A percentile compares a stretch with the other conserved stretches of the same genome.
Conservation (phyloP, 805 yeast species). For the Huiozyma sinensis region DNA sequence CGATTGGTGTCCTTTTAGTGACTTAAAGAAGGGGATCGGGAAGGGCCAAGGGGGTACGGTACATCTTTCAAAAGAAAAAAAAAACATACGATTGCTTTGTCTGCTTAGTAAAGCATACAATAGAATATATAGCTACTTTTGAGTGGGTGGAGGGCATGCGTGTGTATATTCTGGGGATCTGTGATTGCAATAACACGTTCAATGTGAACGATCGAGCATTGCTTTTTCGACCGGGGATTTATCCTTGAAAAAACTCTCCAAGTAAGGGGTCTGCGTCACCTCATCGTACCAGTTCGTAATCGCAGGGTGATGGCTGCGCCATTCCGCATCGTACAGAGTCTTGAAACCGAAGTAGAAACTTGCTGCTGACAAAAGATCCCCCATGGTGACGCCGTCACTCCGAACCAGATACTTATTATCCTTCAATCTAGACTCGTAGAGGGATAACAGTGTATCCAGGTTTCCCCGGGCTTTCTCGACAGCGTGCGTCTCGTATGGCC, state of each 20-base stretch:
- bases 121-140: too few species aligned
- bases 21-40: too few species aligned
- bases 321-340: slow-evolving; percentile 46
- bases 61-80: too few species aligned
- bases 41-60: too few species aligned
- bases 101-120: too few species aligned
- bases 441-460: slow-evolving; percentile 30
- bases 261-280: slow-evolving; percentile 1
- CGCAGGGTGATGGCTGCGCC: slow-evolving; percentile 52
- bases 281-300: slow-evolving; percentile 19
- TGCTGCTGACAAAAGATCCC: slow-evolving; percentile 12
- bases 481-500: slow-evolving; percentile 63
- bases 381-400: slow-evolving; percentile 40
- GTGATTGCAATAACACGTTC: background rate
- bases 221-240: background rate
- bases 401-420: slow-evolving; percentile 55
- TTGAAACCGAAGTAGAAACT: slow-evolving; percentile 27
- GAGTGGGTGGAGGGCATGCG: too few species aligned
- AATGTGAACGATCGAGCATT: background rate
- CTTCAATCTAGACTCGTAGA: slow-evolving; percentile 47
- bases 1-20: too few species aligned
- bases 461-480: slow-evolving; percentile 35
- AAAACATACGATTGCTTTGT: too few species aligned
- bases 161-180: too few species aligned
- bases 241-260: slow-evolving; percentile 1